These are phyloP conservation scores for Pochonia chlamydosporia DNA, from an alignment of 2,329 filamentous ascomycete genomes.

Conservation along the genomic window DNA sequence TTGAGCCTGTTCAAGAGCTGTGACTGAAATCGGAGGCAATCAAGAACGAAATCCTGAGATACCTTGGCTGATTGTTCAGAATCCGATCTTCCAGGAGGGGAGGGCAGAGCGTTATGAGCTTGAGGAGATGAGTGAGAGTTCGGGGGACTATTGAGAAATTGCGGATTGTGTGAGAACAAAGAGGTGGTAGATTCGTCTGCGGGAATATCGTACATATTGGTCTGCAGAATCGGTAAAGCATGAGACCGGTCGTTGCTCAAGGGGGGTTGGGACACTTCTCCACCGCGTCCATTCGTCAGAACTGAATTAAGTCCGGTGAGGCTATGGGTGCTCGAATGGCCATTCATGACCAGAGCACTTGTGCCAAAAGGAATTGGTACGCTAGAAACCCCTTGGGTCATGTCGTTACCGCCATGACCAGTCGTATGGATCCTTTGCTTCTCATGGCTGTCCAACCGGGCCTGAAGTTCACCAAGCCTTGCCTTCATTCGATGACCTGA, in stretches of 20 bases:
- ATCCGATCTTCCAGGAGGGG: slow-evolving; percentile 10
- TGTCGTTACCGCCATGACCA: neutral
- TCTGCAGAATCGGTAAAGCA: slow-evolving; percentile 8
- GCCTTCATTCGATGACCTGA: slow-evolving; percentile 26
- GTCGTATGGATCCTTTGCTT: slow-evolving; percentile 9
- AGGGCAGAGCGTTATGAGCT: slow-evolving; percentile 11
- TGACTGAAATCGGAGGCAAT: slow-evolving; percentile 20
- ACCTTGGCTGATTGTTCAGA: slow-evolving; percentile 9
- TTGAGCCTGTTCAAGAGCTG: slow-evolving; percentile 18
- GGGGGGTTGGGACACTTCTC: slow-evolving; percentile 9
- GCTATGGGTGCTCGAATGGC: neutral
- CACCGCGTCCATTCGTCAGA: neutral
- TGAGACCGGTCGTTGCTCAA: slow-evolving; percentile 7
- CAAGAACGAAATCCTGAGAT: slow-evolving; percentile 17
- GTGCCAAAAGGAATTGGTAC: neutral
- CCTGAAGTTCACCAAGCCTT: slow-evolving; percentile 23
- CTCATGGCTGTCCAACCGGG: slow-evolving; percentile 22
- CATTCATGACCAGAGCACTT: neutral
- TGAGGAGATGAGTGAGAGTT: slow-evolving; percentile 12
- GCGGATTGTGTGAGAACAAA: slow-evolving; percentile 9
- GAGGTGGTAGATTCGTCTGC: slow-evolving; percentile 8
- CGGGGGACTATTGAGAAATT: slow-evolving; percentile 15
- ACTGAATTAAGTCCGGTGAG: neutral
- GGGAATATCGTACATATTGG: slow-evolving; percentile 11
- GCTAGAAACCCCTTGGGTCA: neutral